These are phyloP conservation scores for Fallopia convolvulus DNA, from an alignment of 148 eudicot genomes.

Conservation along the genomic window DNA sequence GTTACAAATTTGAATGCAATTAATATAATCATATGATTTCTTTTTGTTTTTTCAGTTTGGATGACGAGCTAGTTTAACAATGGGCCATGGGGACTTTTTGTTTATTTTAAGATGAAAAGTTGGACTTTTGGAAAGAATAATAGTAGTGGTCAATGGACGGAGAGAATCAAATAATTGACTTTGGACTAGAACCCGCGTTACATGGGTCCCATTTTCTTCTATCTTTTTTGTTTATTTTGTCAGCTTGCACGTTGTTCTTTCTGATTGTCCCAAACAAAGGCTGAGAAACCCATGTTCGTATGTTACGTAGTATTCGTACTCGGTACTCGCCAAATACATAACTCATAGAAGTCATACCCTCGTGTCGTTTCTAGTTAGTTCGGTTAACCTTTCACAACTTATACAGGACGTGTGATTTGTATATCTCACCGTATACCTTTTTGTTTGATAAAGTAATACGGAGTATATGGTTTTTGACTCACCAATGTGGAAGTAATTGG, in stretches of 20 bases:
- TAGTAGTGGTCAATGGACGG: constrained; percentile 7
- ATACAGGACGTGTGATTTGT: too few species aligned
- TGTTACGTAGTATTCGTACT: background rate
- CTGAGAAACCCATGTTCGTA: background rate
- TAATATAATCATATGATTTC: background rate
- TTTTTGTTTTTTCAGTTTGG: background rate
- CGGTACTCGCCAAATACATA: background rate
- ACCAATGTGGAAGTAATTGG: too few species aligned
- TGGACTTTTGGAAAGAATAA: background rate
- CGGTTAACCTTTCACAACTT: background rate
- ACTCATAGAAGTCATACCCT: background rate
- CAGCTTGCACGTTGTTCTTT: constrained; percentile 1
- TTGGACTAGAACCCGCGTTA: background rate
- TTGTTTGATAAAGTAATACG: too few species aligned
- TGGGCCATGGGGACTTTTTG: background rate
- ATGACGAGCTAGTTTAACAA: background rate
- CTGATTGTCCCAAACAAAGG: background rate
- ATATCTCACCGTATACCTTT: too few species aligned
- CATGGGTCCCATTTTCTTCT: background rate
- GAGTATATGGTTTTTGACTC: too few species aligned
- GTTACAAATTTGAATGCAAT: too few species aligned
- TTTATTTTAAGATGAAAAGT: background rate
- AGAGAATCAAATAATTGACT: constrained; percentile 7
- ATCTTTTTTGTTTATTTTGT: background rate
- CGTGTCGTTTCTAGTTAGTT: background rate